A percentile compares a stretch with the other conserved stretches of the same genome.
Conservation (phyloP, 2,329 filamentous ascomycete species). For the Huntiella decipiens region DNA sequence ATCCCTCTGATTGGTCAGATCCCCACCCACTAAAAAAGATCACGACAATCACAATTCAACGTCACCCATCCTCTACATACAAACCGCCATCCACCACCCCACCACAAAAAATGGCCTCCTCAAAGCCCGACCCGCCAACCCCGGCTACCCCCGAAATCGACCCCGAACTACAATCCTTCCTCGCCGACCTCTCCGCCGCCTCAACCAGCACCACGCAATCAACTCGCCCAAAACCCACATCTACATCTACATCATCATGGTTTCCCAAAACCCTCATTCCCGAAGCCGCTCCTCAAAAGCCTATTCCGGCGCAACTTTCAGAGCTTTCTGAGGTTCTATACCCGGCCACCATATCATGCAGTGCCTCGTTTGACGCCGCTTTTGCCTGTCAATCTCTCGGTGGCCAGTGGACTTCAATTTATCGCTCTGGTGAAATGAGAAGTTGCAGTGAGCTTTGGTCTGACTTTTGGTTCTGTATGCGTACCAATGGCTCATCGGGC, state of each 20-base stretch:
- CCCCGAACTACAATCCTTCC: slow-evolving; percentile 35
- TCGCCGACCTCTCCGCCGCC: slow-evolving; percentile 26
- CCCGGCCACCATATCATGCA: slow-evolving; percentile 72
- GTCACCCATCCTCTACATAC: slow-evolving; percentile 2
- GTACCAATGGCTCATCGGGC: slow-evolving; percentile 41
- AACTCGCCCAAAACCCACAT: background rate
- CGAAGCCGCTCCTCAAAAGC: slow-evolving; percentile 17
- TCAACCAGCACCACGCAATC: slow-evolving; percentile 14
- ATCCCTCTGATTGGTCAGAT: too few relatives aligned
- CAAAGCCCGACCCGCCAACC: slow-evolving; percentile 11
- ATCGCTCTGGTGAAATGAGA: slow-evolving; percentile 62
- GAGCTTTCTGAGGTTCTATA: slow-evolving; percentile 48
- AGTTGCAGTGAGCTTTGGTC: slow-evolving; percentile 73
- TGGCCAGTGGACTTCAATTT: slow-evolving; percentile 80
- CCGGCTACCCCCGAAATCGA: slow-evolving; percentile 18
- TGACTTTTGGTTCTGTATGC: slow-evolving; percentile 98
- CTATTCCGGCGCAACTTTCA: slow-evolving; percentile 11
- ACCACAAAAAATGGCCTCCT: slow-evolving; percentile 12
- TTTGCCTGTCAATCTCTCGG: slow-evolving; percentile 88
- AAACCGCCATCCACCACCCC: slow-evolving; percentile 2
- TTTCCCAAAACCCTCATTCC: slow-evolving; percentile 18
- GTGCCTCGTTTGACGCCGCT: slow-evolving; percentile 73
- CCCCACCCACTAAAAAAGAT: too few relatives aligned
- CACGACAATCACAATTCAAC: slow-evolving; percentile 10
- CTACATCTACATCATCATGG: slow-evolving; percentile 17